Conservation (phyloP, 2,329 filamentous ascomycete genomes). For the Botryosphaeria dothidea region DNA sequence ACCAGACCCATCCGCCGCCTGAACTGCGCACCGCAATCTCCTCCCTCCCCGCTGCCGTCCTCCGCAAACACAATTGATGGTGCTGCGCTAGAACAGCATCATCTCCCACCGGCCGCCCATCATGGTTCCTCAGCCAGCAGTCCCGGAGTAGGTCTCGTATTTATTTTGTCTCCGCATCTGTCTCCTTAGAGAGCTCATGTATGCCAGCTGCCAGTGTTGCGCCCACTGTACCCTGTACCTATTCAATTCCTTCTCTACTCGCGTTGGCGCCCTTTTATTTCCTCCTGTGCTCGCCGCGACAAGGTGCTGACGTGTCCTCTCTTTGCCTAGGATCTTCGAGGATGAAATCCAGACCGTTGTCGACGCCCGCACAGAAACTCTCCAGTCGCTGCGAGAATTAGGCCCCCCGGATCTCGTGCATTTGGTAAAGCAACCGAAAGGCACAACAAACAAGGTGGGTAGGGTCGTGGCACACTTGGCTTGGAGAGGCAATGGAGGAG, state of each 20-base stretch:
- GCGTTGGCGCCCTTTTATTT: neutral
- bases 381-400: conserved; percentile 83
- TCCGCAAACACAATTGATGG: conserved; percentile 12
- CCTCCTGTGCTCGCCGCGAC: neutral
- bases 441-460: conserved; percentile 59
- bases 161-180: conserved; percentile 20
- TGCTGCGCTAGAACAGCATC: neutral
- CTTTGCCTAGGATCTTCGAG: conserved; percentile 74
- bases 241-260: neutral
- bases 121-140: conserved; percentile 45
- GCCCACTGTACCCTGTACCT: neutral
- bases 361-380: conserved; percentile 86
- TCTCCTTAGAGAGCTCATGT: neutral
- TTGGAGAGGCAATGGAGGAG: neutral
- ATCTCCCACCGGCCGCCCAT: neutral
- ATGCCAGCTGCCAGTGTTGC: neutral
- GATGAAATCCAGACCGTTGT: conserved; percentile 89
- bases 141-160: conserved; percentile 42
- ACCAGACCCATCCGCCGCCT: neutral
- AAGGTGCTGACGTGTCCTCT: conserved; percentile 20
- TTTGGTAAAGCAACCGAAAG: conserved; percentile 75
- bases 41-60: neutral
- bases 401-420: conserved; percentile 96
- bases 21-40: conserved; percentile 3
- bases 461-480: neutral